These are phyloP conservation scores for Fragaria nilgerrensis DNA, from an alignment of 306 rosid genomes.

Conservation along the genomic window DNA sequence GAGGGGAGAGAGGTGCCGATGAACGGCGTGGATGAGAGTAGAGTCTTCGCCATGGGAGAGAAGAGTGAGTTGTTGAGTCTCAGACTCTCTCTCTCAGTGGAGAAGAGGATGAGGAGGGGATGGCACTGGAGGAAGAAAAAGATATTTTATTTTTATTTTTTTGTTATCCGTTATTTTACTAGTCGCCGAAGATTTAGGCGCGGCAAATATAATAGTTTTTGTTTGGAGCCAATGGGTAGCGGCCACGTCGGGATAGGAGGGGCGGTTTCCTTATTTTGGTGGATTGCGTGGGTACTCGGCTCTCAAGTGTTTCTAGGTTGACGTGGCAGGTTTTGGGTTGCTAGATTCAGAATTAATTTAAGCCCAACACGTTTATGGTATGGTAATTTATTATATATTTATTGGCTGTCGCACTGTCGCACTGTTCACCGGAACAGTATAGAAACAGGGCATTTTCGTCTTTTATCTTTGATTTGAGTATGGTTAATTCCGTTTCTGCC, in stretches of 20 bases:
- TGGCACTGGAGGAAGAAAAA: slow-evolving; percentile 25
- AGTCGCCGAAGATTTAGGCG: slow-evolving; percentile 15
- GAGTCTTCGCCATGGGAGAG: slow-evolving; percentile 79
- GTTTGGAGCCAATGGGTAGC: not conserved
- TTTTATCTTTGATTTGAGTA: too few relatives aligned
- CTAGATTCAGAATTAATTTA: not conserved
- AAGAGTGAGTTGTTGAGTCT: slow-evolving; percentile 1
- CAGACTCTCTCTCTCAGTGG: slow-evolving; percentile 12
- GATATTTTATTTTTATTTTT: slow-evolving; percentile 9
- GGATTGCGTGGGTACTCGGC: not conserved
- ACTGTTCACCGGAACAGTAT: too few relatives aligned
- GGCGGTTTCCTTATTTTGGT: not conserved
- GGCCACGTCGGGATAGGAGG: not conserved
- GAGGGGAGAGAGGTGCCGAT: slow-evolving; percentile 62
- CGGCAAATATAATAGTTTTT: not conserved
- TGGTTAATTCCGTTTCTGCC: too few relatives aligned
- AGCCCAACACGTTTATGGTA: too few relatives aligned
- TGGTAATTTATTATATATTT: too few relatives aligned
- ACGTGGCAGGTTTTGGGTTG: not conserved
- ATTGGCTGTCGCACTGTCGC: too few relatives aligned
- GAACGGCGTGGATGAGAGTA: slow-evolving; percentile 71
- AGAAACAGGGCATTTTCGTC: too few relatives aligned
- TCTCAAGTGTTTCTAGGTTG: not conserved
- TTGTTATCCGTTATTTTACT: slow-evolving; percentile 32
- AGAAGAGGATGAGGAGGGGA: slow-evolving; percentile 31